Evolutionary conservation across 352 stramenopile species (phyloP), one percentile per base, ranked within the genome.

Genomic region (Globisporangium iwayamae): DNA sequence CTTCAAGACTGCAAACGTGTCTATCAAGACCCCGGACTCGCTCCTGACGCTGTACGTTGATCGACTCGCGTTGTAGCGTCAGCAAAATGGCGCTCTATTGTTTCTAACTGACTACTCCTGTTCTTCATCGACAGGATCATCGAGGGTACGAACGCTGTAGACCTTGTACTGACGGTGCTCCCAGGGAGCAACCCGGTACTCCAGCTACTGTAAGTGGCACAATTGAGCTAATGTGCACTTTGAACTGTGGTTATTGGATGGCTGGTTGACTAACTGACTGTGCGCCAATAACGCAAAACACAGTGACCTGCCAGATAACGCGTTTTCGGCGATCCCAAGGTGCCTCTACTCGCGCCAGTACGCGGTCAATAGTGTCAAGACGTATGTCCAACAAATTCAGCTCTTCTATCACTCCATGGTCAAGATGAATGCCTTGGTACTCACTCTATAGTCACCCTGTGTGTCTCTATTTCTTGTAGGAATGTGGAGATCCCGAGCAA

Each of bases 271-370:
- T 28, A 20, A 20, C 9, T 50, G 11, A 41, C 14, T 36, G 18
- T 25, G 1, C 36, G 11, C 3, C 36, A 41, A 41, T 11, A 41
- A 41, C 36, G 14, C 0, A 46, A 46, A 4, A 28, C 25, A 28
- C 48, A 83, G 75, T 34, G 56, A 72, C 6, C 62, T 83, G 7
- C 0, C 6, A 3, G 20, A 45, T 16, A 78, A 60, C 5, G 16
- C 32, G 1, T 81, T 83, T 43, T 14, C 28, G 4, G 20, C 54
- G 28, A 34, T 83, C 6, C 75, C 75, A 3, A 66, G 16, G 10
- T 54, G 72, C 8, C 62, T 84, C 25, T 84, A 76, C 50, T 56
- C 78, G 25, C 64, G 62, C 8, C 30, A 59, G n/a, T 81, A 78
- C 47, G 9, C 11, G 0, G 7, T 3, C 13, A 39, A 57, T 1